These are phyloP conservation scores for Aphanomyces invadans DNA, from an alignment of 352 stramenopile genomes.

Conservation along the genomic window DNA sequence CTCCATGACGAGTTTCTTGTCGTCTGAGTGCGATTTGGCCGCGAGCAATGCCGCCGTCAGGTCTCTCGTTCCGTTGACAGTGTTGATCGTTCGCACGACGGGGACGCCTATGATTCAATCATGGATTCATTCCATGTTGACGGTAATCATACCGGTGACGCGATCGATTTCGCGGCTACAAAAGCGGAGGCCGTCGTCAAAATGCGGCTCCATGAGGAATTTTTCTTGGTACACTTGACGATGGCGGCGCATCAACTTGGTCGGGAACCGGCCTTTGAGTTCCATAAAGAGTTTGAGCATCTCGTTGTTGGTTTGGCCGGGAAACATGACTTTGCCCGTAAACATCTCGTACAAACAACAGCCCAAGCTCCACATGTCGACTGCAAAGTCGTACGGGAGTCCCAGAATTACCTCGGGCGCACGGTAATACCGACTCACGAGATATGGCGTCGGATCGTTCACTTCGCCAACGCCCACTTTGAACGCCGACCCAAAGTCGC, in stretches of 20 bases:
- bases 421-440: constrained; percentile 99
- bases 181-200: constrained; percentile 81
- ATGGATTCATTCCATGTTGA: background rate
- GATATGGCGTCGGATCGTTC: constrained; percentile 94
- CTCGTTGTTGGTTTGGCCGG: constrained; percentile 96
- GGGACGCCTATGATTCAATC: constrained; percentile 39
- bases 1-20: constrained; percentile 56
- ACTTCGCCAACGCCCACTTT: constrained; percentile 76
- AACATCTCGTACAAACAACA: constrained; percentile 97
- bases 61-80: constrained; percentile 54
- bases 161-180: constrained; percentile 73
- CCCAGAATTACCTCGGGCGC: constrained; percentile 92
- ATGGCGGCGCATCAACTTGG: constrained; percentile 81
- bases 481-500: constrained; percentile 97
- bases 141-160: constrained; percentile 47
- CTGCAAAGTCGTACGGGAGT: constrained; percentile 88
- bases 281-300: constrained; percentile 97
- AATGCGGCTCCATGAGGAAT: constrained; percentile 80
- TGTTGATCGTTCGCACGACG: constrained; percentile 62
- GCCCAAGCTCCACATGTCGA: constrained; percentile 98
- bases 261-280: constrained; percentile 84
- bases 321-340: constrained; percentile 96
- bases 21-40: constrained; percentile 56
- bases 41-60: constrained; percentile 44
- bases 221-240: constrained; percentile 67